A percentile compares a stretch with the other conserved stretches of the same genome.
Evolutionary conservation across 805 yeast species (phyloP).

Genomic region (Sungouiella blattae): DNA sequence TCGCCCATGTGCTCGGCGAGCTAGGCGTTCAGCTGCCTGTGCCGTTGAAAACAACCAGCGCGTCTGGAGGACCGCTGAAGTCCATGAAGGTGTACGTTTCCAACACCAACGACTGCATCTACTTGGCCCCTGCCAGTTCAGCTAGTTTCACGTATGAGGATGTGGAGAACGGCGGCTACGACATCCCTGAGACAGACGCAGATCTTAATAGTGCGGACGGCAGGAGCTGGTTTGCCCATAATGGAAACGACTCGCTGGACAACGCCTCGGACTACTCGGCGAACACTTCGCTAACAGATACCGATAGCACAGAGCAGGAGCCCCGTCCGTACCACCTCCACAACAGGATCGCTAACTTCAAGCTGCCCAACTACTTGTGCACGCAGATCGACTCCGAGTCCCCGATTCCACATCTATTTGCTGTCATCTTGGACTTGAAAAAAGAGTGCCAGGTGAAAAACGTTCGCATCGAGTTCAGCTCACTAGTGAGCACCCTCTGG

Average conservation of each 20-base stretch:
- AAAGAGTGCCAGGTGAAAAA: constrained; percentile 37
- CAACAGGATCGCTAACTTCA: constrained; percentile 22
- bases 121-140: constrained; percentile 36
- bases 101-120: constrained; percentile 38
- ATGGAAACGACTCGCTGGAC: not conserved
- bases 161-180: constrained; percentile 36
- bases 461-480: constrained; percentile 40
- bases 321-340: too few relatives aligned
- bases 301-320: constrained; percentile 4
- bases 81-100: constrained; percentile 31
- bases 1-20: constrained; percentile 25
- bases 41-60: constrained; percentile 27
- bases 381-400: constrained; percentile 36
- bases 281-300: not conserved
- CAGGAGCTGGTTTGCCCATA: not conserved
- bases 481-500: constrained; percentile 48
- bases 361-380: constrained; percentile 34
- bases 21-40: constrained; percentile 40
- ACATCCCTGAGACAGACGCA: constrained; percentile 11
- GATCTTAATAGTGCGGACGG: not conserved
- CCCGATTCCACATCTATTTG: constrained; percentile 52
- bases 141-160: constrained; percentile 42
- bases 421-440: constrained; percentile 44
- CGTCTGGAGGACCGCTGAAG: constrained; percentile 24
- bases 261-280: not conserved